phyloP scores from a whole-genome alignment of 352 stramenopile species.

The Phytophthora idaei region DNA sequence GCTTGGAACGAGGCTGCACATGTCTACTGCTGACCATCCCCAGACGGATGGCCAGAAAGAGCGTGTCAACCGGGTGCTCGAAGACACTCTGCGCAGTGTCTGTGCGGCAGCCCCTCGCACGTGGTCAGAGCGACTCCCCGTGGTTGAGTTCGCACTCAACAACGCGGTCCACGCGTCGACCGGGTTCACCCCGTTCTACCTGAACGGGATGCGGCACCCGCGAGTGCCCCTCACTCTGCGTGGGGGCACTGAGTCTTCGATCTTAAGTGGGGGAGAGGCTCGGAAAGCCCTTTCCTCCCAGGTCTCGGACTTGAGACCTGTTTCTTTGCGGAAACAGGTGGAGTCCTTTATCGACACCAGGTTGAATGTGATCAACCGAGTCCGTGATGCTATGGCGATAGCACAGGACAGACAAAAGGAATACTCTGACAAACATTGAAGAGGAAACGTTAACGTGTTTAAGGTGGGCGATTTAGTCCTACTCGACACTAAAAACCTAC shows the following conservation, averaged over 20 bases:
- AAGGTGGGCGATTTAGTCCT: constrained; percentile 1
- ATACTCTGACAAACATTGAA: constrained; percentile 1
- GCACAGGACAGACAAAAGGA: background rate
- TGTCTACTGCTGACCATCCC: constrained; percentile 30
- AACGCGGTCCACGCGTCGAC: constrained; percentile 27
- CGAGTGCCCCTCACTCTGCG: background rate
- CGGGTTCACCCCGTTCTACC: constrained; percentile 13
- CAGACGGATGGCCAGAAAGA: constrained; percentile 38
- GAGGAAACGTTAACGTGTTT: constrained; percentile 9
- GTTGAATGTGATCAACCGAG: background rate
- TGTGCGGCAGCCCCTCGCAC: constrained; percentile 16
- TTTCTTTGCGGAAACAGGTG: background rate
- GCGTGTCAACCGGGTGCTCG: constrained; percentile 29
- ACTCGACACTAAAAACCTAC: constrained; percentile 12
- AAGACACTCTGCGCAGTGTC: constrained; percentile 24
- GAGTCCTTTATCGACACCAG: background rate
- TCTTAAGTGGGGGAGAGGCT: background rate
- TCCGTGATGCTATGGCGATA: background rate
- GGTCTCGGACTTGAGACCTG: background rate
- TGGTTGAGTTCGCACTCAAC: constrained; percentile 35
- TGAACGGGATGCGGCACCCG: background rate
- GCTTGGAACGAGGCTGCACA: constrained; percentile 21
- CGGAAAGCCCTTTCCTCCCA: background rate
- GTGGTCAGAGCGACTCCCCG: constrained; percentile 2
- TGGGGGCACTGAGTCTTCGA: background rate